Percentiles rank a stretch among this genome's conserved stretches.
Conservation (phyloP, 495 filamentous ascomycete species). For the Peziza echinospora region DNA sequence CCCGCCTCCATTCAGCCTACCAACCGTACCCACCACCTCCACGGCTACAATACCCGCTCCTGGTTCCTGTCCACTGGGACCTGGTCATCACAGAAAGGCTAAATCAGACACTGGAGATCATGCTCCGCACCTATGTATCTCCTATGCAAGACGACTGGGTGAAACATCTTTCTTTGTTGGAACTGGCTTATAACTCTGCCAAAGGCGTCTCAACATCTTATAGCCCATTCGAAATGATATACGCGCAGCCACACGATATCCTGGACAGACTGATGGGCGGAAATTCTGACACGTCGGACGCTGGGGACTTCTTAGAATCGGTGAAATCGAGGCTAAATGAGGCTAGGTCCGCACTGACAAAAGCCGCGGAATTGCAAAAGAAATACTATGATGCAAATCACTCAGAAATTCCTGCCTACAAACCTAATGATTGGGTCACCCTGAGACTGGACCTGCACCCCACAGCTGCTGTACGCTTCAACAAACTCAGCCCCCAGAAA, state of each 20-base stretch:
- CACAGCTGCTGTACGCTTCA: background rate
- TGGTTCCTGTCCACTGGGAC: too few relatives aligned
- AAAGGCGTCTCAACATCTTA: background rate
- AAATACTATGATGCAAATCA: background rate
- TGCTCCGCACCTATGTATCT: background rate
- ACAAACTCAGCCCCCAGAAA: background rate
- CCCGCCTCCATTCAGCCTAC: too few relatives aligned
- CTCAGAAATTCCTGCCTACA: background rate
- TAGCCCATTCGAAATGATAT: background rate
- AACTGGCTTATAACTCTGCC: background rate
- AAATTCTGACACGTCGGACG: too few relatives aligned
- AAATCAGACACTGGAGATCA: constrained; percentile 1
- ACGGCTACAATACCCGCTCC: too few relatives aligned
- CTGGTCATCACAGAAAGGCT: too few relatives aligned
- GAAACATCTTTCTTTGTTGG: background rate
- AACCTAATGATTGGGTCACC: background rate
- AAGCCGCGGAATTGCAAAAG: background rate
- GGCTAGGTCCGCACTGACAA: too few relatives aligned
- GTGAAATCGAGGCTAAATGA: too few relatives aligned
- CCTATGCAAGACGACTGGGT: background rate
- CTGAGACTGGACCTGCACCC: background rate
- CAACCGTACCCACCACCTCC: too few relatives aligned
- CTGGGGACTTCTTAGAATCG: too few relatives aligned
- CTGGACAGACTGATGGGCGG: background rate
- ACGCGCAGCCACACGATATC: background rate